Percentiles rank a stretch among this genome's conserved stretches.
phyloP scores from a whole-genome alignment of 371 early-diverging fungal genomes.

The Mucor sp. region DNA sequence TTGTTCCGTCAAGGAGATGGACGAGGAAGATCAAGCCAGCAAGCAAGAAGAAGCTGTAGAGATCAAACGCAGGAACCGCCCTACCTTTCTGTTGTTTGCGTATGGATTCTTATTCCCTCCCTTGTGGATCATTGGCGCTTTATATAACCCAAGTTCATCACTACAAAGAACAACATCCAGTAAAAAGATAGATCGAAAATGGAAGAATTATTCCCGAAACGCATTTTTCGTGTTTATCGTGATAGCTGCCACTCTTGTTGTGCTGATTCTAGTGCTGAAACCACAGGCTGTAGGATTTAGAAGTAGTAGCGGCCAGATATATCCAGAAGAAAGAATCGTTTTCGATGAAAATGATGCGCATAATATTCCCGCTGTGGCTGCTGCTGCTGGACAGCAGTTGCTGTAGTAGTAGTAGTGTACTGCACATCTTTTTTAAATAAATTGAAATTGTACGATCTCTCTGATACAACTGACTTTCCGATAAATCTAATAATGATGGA shows the following conservation, averaged over 20 bases:
- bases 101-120: slow-evolving; percentile 45
- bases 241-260: neutral
- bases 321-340: neutral
- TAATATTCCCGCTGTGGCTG: neutral
- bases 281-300: slow-evolving; percentile 10
- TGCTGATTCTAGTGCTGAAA: slow-evolving; percentile 5
- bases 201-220: slow-evolving; percentile 23
- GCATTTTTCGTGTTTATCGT: slow-evolving; percentile 10
- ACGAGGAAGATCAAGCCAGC: neutral
- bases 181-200: slow-evolving; percentile 17
- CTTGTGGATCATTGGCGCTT: slow-evolving; percentile 35
- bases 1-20: neutral
- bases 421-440: neutral
- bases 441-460: neutral
- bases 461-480: too few relatives aligned
- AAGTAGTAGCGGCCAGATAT: slow-evolving; percentile 3
- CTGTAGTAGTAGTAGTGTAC: neutral
- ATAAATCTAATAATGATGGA: too few relatives aligned
- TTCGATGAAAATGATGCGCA: slow-evolving; percentile 3
- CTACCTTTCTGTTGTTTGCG: slow-evolving; percentile 34
- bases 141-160: slow-evolving; percentile 11
- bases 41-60: neutral
- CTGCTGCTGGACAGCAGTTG: slow-evolving; percentile 1
- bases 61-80: slow-evolving; percentile 9
- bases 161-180: slow-evolving; percentile 1